Evolutionary conservation across 306 rosid species (phyloP), one percentile per base, ranked within the genome.

Genomic region (Medicago arabica): DNA sequence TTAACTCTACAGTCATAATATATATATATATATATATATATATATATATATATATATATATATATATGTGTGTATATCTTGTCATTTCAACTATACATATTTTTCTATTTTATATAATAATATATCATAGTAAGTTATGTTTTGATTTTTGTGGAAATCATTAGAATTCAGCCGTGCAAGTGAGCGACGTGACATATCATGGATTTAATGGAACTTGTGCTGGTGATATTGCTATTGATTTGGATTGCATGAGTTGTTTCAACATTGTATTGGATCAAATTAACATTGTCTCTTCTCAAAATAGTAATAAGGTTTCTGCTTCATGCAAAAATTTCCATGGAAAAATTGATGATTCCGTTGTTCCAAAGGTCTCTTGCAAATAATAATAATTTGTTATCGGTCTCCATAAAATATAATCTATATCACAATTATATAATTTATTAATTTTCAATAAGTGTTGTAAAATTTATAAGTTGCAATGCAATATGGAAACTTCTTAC

Each of bases 211-310:
- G 91, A 67, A 84, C 84, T 16, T 75, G 59, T 0, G 57, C 28
- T 0, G 12, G 7, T 43, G 84, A 80, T 2, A 0, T 41, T 0
- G 88, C 82, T 1, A 77, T 85, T 8, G 13, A 12, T 1, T 49
- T 85, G 0, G 13, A 65, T 2, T 87, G 91, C 21, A 7, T 0
- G 6, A 71, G 78, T 10, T 84, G 90, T 55, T 53, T 9, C 47
- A 59, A 79, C 14, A 4, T 84, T 50, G 5, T 18, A 1, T 17
- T 87, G 62, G 77, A 84, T 9, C 17, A 76, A 1, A 38, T 79
- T 8, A 6, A 44, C 8, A 82, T 87, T 17, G 57, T 12, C 0
- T 44, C 79, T 1, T 7, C 76, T 7, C 8, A 4, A 34, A 51
- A 19, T 0, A 63, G 38, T 17, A 65, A 58, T 12, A 0, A 2